phyloP scores from a whole-genome alignment of 2,329 filamentous ascomycete genomes.

The Botrytis deweyae region DNA sequence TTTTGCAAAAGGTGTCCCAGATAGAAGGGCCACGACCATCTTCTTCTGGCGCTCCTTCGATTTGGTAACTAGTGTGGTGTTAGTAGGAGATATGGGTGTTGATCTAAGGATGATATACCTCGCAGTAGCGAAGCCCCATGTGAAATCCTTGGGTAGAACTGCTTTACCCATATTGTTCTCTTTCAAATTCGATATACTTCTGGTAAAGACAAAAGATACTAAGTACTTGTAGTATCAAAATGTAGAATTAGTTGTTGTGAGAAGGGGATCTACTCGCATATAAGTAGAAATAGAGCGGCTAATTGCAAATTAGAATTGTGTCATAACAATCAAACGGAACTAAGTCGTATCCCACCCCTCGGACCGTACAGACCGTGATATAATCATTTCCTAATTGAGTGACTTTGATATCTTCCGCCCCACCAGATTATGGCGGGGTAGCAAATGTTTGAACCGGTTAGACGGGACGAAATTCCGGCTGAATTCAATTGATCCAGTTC shows the following conservation, averaged over 20 bases:
- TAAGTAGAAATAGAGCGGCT: conserved; percentile 20
- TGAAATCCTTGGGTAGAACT: conserved; percentile 64
- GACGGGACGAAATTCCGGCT: conserved; percentile 13
- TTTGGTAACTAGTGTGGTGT: conserved; percentile 66
- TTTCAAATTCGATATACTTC: conserved; percentile 19
- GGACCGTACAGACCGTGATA: conserved; percentile 34
- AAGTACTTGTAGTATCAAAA: background rate
- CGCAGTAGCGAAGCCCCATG: conserved; percentile 79
- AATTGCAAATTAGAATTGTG: conserved; percentile 11
- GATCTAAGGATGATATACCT: conserved; percentile 51
- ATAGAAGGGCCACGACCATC: conserved; percentile 81
- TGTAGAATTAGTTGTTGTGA: background rate
- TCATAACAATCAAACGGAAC: conserved; percentile 8
- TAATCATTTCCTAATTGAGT: conserved; percentile 24
- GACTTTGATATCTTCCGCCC: conserved; percentile 27
- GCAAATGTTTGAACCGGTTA: conserved; percentile 7
- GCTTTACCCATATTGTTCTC: conserved; percentile 45
- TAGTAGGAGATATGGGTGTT: conserved; percentile 4
- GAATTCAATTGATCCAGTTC: background rate
- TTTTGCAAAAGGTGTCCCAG: conserved; percentile 86
- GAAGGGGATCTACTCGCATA: conserved; percentile 1
- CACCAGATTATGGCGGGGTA: conserved; percentile 23
- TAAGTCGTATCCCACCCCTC: conserved; percentile 22
- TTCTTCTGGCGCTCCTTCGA: conserved; percentile 72
- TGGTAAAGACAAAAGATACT: conserved; percentile 18